These are phyloP conservation scores for Phytophthora pisi DNA, from an alignment of 352 stramenopile genomes.

Conservation along the genomic window DNA sequence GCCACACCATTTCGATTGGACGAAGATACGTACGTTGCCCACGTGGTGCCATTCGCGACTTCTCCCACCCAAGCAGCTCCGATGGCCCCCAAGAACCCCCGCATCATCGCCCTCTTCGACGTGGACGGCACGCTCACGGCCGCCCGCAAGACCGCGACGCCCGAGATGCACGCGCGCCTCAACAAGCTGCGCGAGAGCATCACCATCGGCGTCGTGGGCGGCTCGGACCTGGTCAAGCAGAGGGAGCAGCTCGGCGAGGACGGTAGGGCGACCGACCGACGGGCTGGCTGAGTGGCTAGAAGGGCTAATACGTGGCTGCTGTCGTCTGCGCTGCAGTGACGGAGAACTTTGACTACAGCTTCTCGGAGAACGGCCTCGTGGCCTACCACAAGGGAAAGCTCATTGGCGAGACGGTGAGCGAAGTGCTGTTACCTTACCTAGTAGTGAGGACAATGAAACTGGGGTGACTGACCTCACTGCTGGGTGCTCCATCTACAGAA, in stretches of 20 bases:
- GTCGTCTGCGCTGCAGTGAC: constrained; percentile 60
- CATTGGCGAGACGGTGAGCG: constrained; percentile 84
- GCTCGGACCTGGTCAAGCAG: constrained; percentile 98
- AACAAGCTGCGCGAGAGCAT: constrained; percentile 93
- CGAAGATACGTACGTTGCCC: constrained; percentile 10
- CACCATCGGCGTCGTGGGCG: constrained; percentile 98
- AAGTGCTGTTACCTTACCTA: not conserved
- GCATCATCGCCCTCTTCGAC: constrained; percentile 98
- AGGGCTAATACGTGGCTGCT: not conserved
- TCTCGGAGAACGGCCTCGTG: constrained; percentile 98
- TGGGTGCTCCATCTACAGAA: constrained; percentile 51
- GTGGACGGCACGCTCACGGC: constrained; percentile 98
- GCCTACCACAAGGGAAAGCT: constrained; percentile 96
- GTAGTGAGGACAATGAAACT: not conserved
- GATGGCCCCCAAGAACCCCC: constrained; percentile 82
- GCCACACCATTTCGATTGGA: constrained; percentile 7
- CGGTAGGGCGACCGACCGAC: constrained; percentile 40
- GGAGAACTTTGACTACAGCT: constrained; percentile 98
- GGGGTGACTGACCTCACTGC: not conserved
- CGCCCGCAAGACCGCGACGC: constrained; percentile 90
- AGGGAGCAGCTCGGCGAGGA: constrained; percentile 98
- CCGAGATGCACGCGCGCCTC: constrained; percentile 95
- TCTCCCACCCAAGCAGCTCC: constrained; percentile 13
- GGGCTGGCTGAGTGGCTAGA: not conserved
- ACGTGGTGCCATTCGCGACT: constrained; percentile 21